Evolutionary conservation across 768 basidiomycete species (phyloP), one percentile per base, ranked within the genome.

Genomic region (Grammothele lineata): DNA sequence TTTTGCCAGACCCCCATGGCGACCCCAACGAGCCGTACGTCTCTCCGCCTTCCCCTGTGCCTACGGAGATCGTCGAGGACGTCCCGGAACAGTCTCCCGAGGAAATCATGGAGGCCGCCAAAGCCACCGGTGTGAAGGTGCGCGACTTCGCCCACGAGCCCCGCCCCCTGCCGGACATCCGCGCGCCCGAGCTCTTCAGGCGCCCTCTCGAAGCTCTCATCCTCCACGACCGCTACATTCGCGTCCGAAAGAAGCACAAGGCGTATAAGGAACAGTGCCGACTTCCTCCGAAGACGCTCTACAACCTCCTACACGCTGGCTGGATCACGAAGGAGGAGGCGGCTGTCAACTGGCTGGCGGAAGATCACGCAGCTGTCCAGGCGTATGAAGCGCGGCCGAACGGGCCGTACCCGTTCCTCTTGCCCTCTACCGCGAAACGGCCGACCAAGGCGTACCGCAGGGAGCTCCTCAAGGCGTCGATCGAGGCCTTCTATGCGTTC

Each of bases 91-190:
- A 41, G 14, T n/a, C 30, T 8, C 19, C 22, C 10, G 62, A 61
- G 38, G 55, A 52, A 18, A 37, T 44, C 38, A 37, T 55, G 37
- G 53, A 50, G 32, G 39, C 35, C 3, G 54, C 61, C 12, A 46
- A 47, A 18, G 50, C 45, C 0, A 47, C 47, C n/a, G 64, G 64
- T 12, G 59, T 66, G 30, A 66, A 66, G 47, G 64, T 66, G 23
- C 63, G 64, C 37, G 66, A 67, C 53, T 67, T 55, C 43, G 61
- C 58, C 3, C 36, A 58, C 50, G 63, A 61, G 45, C 41, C 43
- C 8, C 18, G 40, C 48, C 30, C 33, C 36, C 37, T 18, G 9
- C 45, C 37, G 37, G 50, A 51, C 37, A n/a, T 35, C 23, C 53
- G 50, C 11, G 55, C 48, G 1, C 62, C 59, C 12, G 65, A 62